Conservation (phyloP, 345 rosid genomes). For the Eucalyptus cloeziana region DNA sequence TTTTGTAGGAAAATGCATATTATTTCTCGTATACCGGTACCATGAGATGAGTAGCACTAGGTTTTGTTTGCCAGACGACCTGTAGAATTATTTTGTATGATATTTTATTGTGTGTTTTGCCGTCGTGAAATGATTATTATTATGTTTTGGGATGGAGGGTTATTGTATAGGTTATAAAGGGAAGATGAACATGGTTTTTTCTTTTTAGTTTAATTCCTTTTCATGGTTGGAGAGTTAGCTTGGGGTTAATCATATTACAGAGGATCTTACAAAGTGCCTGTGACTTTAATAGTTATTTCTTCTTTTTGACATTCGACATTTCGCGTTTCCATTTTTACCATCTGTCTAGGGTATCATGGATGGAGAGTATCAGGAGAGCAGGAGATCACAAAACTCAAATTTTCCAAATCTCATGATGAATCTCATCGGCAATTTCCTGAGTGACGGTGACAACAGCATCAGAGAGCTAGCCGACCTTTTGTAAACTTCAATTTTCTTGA, state of each 20-base stretch:
- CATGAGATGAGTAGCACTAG: neutral
- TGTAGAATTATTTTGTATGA: neutral
- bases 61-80: neutral
- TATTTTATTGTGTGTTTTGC: neutral
- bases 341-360: constrained; percentile 8
- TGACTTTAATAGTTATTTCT: neutral
- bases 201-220: neutral
- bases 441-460: no score
- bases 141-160: neutral
- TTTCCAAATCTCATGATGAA: constrained; percentile 5
- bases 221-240: neutral
- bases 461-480: neutral
- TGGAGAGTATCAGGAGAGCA: neutral
- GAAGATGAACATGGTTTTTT: neutral
- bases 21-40: neutral
- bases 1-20: neutral
- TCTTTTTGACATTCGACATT: neutral
- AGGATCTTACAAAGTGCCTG: neutral
- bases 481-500: neutral
- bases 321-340: neutral
- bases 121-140: neutral
- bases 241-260: neutral
- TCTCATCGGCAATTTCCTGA: no score
- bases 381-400: neutral
- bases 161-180: neutral